A percentile compares a stretch with the other conserved stretches of the same genome.
phyloP scores from a whole-genome alignment of 768 basidiomycete genomes.

The Psilocybe sp. region DNA sequence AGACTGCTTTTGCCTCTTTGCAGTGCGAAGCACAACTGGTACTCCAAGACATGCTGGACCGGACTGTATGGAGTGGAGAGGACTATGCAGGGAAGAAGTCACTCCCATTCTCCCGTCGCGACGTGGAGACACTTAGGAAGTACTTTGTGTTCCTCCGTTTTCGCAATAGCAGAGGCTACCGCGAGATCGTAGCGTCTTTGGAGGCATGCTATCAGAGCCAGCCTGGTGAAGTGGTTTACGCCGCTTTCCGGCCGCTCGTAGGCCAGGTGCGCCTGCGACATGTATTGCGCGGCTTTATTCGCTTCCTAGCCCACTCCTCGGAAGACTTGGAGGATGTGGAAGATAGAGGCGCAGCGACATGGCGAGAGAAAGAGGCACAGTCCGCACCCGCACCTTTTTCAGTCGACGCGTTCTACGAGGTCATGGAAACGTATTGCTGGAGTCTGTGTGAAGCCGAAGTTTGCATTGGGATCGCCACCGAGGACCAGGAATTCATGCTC shows the following conservation, averaged over 20 bases:
- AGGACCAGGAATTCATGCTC: slow-evolving; percentile 56
- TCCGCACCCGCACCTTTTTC: slow-evolving; percentile 4
- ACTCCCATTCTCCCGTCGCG: slow-evolving; percentile 24
- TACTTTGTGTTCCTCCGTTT: slow-evolving; percentile 59
- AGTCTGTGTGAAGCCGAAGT: slow-evolving; percentile 45
- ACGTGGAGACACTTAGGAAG: slow-evolving; percentile 39
- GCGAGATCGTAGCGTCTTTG: slow-evolving; percentile 32
- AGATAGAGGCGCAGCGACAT: not conserved
- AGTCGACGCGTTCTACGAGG: slow-evolving; percentile 25
- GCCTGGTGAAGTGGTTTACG: slow-evolving; percentile 20
- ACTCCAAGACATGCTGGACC: slow-evolving; percentile 32
- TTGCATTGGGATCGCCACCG: slow-evolving; percentile 50
- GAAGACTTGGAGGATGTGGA: not conserved
- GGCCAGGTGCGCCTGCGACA: slow-evolving; percentile 27
- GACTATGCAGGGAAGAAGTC: slow-evolving; percentile 18
- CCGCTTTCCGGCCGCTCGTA: slow-evolving; percentile 27
- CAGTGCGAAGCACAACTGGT: slow-evolving; percentile 40
- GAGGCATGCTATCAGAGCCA: slow-evolving; percentile 14
- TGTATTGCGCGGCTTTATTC: slow-evolving; percentile 28
- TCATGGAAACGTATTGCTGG: slow-evolving; percentile 48
- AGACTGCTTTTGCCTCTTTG: slow-evolving; percentile 39
- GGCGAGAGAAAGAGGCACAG: slow-evolving; percentile 7
- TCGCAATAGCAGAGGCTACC: slow-evolving; percentile 49
- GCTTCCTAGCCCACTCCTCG: slow-evolving; percentile 28
- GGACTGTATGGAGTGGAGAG: slow-evolving; percentile 24